phyloP scores from a whole-genome alignment of 352 stramenopile genomes.

The Pythium inflatum region DNA sequence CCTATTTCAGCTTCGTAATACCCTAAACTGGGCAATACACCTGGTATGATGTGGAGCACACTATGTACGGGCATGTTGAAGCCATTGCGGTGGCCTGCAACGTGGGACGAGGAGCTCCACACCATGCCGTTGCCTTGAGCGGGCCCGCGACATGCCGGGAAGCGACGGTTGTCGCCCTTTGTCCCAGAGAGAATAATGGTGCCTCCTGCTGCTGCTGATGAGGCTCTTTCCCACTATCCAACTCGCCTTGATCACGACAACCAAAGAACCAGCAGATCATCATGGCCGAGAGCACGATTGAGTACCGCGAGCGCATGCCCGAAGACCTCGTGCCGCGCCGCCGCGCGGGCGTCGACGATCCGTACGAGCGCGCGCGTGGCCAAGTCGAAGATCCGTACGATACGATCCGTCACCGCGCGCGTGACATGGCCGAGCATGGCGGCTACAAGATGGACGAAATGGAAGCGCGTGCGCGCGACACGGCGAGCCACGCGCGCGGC shows the following conservation, averaged over 20 bases:
- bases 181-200: constrained; percentile 3
- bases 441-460: constrained; percentile 52
- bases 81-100: not conserved
- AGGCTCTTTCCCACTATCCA: constrained; percentile 7
- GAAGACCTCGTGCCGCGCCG: constrained; percentile 27
- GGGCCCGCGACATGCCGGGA: constrained; percentile 6
- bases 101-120: constrained; percentile 19
- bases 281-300: constrained; percentile 25
- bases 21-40: not conserved
- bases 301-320: constrained; percentile 32
- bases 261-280: not conserved
- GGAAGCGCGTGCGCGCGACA: constrained; percentile 42
- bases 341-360: constrained; percentile 20
- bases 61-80: constrained; percentile 18
- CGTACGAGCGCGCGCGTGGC: constrained; percentile 26
- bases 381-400: constrained; percentile 34
- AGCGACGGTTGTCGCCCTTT: constrained; percentile 10
- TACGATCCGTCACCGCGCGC: constrained; percentile 5
- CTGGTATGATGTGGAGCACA: not conserved
- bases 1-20: not conserved
- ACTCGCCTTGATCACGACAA: not conserved
- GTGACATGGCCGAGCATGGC: constrained; percentile 41
- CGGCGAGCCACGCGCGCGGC: constrained; percentile 35
- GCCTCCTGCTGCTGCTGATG: not conserved
- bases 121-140: not conserved